phyloP scores from a whole-genome alignment of 1,139 yeast genomes.

The Hemisphaericaspora xylofermentans region DNA sequence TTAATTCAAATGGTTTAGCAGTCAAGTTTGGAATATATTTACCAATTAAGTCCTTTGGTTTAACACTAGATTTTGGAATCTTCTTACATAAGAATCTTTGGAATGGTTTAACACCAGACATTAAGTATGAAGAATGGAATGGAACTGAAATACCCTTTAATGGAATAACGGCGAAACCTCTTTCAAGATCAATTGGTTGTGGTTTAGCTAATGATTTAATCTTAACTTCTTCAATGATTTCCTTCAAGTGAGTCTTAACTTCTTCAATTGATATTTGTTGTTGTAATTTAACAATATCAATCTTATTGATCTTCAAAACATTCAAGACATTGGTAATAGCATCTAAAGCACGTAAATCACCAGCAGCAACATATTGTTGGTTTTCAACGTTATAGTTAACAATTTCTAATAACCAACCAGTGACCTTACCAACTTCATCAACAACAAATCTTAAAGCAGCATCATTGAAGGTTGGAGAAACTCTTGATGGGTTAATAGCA shows the following conservation, averaged over 20 bases:
- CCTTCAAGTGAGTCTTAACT: conserved; percentile 82
- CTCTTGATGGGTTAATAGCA: conserved; percentile 96
- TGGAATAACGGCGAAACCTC: conserved; percentile 98
- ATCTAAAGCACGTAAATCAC: conserved; percentile 94
- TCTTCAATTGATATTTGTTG: conserved; percentile 79
- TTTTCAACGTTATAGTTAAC: conserved; percentile 98
- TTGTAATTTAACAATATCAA: conserved; percentile 86
- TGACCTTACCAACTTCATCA: conserved; percentile 76
- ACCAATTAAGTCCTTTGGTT: conserved; percentile 89
- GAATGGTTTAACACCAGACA: conserved; percentile 99
- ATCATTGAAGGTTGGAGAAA: conserved; percentile 83
- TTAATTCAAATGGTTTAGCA: conserved; percentile 92
- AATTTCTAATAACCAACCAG: conserved; percentile 94
- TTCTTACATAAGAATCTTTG: conserved; percentile 95
- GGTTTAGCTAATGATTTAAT: conserved; percentile 81
- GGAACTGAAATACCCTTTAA: conserved; percentile 98
- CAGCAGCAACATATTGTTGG: conserved; percentile 97
- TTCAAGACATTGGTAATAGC: conserved; percentile 91
- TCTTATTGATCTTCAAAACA: conserved; percentile 88
- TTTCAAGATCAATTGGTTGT: conserved; percentile 93
- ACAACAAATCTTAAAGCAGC: conserved; percentile 94
- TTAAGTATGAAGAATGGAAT: conserved; percentile 96
- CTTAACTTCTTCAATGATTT: conserved; percentile 83
- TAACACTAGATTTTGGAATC: conserved; percentile 91
- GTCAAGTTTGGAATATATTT: conserved; percentile 98